These are phyloP conservation scores for Helotiales sp. DNA, from an alignment of 2,329 filamentous ascomycete genomes.

Conservation along the genomic window DNA sequence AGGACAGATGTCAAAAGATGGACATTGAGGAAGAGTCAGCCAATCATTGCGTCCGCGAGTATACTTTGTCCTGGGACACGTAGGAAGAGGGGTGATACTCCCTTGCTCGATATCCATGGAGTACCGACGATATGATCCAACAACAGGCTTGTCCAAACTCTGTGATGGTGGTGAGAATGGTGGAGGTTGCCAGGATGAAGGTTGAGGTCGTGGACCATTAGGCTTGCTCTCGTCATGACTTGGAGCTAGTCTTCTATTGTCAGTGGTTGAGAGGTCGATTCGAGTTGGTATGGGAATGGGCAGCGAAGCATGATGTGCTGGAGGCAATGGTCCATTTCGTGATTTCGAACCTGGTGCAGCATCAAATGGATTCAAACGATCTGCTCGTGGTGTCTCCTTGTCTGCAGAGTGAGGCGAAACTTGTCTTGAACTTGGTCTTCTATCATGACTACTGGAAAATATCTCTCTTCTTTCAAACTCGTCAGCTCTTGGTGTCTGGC, in stretches of 20 bases:
- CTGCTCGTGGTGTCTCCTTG: constrained; percentile 20
- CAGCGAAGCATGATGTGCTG: constrained; percentile 13
- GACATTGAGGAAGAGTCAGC: constrained; percentile 72
- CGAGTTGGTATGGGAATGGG: constrained; percentile 29
- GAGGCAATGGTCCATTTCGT: constrained; percentile 11
- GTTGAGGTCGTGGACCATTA: constrained; percentile 11
- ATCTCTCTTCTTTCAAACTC: constrained; percentile 30
- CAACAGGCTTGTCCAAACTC: constrained; percentile 39
- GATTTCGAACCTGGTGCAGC: constrained; percentile 17
- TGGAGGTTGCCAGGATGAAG: constrained; percentile 45
- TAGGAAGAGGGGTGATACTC: constrained; percentile 53
- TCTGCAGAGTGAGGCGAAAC: constrained; percentile 28
- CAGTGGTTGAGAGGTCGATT: constrained; percentile 21
- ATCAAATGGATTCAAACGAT: constrained; percentile 29
- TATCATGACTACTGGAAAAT: constrained; percentile 21
- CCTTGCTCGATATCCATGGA: constrained; percentile 52
- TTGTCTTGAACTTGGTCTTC: constrained; percentile 21
- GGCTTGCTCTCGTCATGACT: constrained; percentile 20
- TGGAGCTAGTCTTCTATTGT: constrained; percentile 18
- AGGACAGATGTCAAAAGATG: constrained; percentile 79
- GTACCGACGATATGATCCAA: constrained; percentile 52
- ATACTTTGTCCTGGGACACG: constrained; percentile 67
- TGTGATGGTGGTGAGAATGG: constrained; percentile 42
- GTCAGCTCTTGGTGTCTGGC: constrained; percentile 24
- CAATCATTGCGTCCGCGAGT: constrained; percentile 71